Evolutionary conservation across 495 filamentous ascomycete genomes (phyloP).

Genomic region (Tetracladium marchalianum): DNA sequence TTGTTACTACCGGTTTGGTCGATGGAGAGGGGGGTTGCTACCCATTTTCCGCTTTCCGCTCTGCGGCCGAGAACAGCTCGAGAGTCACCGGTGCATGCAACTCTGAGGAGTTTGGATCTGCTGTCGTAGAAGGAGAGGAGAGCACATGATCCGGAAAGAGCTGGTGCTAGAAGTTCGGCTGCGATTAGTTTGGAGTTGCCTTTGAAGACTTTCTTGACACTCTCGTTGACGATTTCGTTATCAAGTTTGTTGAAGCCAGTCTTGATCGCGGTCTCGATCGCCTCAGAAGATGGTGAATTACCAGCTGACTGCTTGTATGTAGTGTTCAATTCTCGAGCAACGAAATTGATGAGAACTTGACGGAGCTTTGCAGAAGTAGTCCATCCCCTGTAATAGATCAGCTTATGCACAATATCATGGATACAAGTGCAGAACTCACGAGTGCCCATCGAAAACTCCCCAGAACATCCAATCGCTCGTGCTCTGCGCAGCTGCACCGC

Average conservation of each 20-base stretch:
- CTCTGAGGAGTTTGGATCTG: conserved; percentile 67
- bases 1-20: conserved; percentile 87
- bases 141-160: conserved; percentile 90
- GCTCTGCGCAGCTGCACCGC: conserved; percentile 31
- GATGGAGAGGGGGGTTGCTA: conserved; percentile 74
- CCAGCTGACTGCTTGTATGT: conserved; percentile 68
- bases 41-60: conserved; percentile 76
- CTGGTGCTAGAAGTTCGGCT: conserved; percentile 84
- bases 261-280: conserved; percentile 88
- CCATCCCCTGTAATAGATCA: conserved; percentile 61
- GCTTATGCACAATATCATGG: neutral
- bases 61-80: conserved; percentile 84
- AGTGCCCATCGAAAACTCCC: conserved; percentile 97
- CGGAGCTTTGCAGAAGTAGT: conserved; percentile 95
- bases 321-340: conserved; percentile 86
- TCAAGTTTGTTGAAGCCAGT: conserved; percentile 81
- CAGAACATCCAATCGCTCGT: conserved; percentile 98
- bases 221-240: conserved; percentile 84
- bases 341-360: conserved; percentile 81
- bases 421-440: conserved; percentile 40
- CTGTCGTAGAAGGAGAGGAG: conserved; percentile 95
- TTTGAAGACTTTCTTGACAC: conserved; percentile 78
- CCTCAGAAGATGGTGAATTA: conserved; percentile 51
- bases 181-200: conserved; percentile 77
- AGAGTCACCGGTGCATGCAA: conserved; percentile 92